A percentile compares a stretch with the other conserved stretches of the same genome.
Conservation (phyloP, 768 basidiomycete genomes). For the Floccularia luteovirens region DNA sequence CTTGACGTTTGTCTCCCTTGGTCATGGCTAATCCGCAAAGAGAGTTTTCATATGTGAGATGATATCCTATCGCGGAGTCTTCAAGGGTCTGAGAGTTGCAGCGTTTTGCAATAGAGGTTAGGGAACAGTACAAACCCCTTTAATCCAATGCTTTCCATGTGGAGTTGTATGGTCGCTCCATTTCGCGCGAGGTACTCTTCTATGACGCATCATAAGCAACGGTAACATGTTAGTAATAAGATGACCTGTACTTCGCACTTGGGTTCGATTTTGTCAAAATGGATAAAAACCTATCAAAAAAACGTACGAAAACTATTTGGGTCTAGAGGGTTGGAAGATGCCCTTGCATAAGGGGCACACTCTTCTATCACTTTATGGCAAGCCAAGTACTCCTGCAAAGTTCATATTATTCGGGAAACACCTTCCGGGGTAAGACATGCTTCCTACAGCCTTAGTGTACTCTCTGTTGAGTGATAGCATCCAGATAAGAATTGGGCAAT, state of each 20-base stretch:
- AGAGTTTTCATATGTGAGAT: slow-evolving; percentile 59
- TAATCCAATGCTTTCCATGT: slow-evolving; percentile 77
- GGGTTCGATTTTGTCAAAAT: slow-evolving; percentile 1
- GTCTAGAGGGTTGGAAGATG: slow-evolving; percentile 46
- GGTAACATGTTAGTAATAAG: slow-evolving; percentile 71
- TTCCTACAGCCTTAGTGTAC: slow-evolving; percentile 53
- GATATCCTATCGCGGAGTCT: slow-evolving; percentile 76
- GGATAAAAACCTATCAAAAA: not conserved
- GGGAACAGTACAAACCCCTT: slow-evolving; percentile 54
- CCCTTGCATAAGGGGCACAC: slow-evolving; percentile 50
- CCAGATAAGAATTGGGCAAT: slow-evolving; percentile 72
- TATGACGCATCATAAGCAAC: slow-evolving; percentile 79
- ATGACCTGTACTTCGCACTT: no score
- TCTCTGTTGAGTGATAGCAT: slow-evolving; percentile 75
- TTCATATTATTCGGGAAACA: no score
- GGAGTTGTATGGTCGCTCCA: slow-evolving; percentile 60
- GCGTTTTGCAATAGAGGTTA: no score
- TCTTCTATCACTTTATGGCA: slow-evolving; percentile 53
- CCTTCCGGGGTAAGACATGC: no score
- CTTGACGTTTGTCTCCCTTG: slow-evolving; percentile 66
- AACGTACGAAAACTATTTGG: slow-evolving; percentile 64
- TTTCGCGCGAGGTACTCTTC: slow-evolving; percentile 67
- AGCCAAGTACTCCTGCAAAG: slow-evolving; percentile 68
- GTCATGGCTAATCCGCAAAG: slow-evolving; percentile 83
- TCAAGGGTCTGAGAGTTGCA: no score